Conservation (phyloP, 345 rosid genomes). For the Gossypium australe region DNA sequence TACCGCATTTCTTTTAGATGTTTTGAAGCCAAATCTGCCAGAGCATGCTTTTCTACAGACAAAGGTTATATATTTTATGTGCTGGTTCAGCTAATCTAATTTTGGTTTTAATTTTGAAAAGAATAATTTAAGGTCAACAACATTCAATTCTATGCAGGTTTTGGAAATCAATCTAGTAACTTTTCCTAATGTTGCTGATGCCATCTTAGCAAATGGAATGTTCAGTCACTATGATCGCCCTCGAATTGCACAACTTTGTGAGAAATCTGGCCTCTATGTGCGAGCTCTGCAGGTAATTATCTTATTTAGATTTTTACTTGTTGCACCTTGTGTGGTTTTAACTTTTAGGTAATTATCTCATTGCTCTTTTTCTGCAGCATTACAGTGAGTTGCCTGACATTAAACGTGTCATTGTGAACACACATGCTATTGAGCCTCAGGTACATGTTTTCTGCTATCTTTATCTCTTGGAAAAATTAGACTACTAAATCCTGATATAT, state of each 20-base stretch:
- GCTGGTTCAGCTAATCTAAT: neutral
- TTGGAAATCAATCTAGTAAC: conserved; percentile 97
- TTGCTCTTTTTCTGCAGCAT: conserved; percentile 57
- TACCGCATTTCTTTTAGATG: conserved; percentile 94
- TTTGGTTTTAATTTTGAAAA: neutral
- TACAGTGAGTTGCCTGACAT: conserved; percentile 93
- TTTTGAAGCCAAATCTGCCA: conserved; percentile 89
- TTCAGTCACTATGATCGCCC: conserved; percentile 98
- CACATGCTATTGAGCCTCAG: conserved; percentile 99
- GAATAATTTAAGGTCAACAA: neutral
- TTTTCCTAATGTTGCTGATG: conserved; percentile 99
- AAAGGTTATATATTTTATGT: conserved; percentile 44
- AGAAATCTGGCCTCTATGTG: conserved; percentile 92
- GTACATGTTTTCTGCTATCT: conserved; percentile 33
- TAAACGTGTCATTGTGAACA: conserved; percentile 97
- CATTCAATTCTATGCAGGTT: conserved; percentile 49
- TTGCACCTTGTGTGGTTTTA: neutral
- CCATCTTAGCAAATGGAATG: conserved; percentile 95
- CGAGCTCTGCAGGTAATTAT: conserved; percentile 77
- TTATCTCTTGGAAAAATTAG: conserved; percentile 9
- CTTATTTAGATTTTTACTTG: conserved; percentile 3
- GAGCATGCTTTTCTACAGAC: conserved; percentile 91
- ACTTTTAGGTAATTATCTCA: neutral
- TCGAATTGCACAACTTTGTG: conserved; percentile 97
- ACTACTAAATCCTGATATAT: neutral